Evolutionary conservation across 2,329 filamentous ascomycete genomes (phyloP).

Genomic region (Fusarium globosum): DNA sequence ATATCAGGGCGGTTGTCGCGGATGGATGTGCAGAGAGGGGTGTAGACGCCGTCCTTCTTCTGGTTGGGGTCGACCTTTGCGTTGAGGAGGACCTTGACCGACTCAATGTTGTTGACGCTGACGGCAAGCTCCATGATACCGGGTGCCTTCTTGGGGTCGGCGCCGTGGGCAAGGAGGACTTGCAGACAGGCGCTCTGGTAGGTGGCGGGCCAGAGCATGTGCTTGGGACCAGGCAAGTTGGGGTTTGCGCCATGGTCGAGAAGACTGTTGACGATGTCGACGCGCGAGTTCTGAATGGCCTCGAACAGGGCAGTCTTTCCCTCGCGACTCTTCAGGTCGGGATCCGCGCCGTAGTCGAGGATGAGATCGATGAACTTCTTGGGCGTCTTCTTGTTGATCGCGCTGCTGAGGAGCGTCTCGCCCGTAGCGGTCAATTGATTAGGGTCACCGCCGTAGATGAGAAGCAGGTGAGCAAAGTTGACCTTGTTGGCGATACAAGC

Average conservation of each 20-base stretch:
- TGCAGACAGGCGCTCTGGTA: conserved; percentile 69
- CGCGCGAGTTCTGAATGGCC: conserved; percentile 66
- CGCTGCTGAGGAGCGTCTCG: conserved; percentile 69
- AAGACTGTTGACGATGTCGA: conserved; percentile 64
- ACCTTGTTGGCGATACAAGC: conserved; percentile 64
- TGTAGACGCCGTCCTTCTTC: conserved; percentile 74
- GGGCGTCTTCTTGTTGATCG: conserved; percentile 69
- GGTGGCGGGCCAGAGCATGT: conserved; percentile 74
- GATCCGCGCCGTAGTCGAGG: conserved; percentile 68
- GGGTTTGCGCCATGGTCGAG: conserved; percentile 70
- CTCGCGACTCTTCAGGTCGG: conserved; percentile 68
- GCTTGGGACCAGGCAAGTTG: conserved; percentile 75
- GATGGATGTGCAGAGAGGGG: conserved; percentile 74
- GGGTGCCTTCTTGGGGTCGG: conserved; percentile 68
- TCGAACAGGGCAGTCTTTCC: conserved; percentile 73
- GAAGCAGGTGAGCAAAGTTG: conserved; percentile 67
- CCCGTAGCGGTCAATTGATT: conserved; percentile 65
- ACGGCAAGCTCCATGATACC: conserved; percentile 73
- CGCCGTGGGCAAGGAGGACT: conserved; percentile 68
- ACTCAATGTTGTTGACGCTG: conserved; percentile 72
- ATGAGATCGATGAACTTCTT: conserved; percentile 67
- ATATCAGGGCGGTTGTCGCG: conserved; percentile 73
- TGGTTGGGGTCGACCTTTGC: conserved; percentile 70
- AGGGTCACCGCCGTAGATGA: conserved; percentile 70
- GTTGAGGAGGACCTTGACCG: conserved; percentile 66